Conservation (phyloP, 345 rosid genomes). For the Zanthoxylum bungeanum region DNA sequence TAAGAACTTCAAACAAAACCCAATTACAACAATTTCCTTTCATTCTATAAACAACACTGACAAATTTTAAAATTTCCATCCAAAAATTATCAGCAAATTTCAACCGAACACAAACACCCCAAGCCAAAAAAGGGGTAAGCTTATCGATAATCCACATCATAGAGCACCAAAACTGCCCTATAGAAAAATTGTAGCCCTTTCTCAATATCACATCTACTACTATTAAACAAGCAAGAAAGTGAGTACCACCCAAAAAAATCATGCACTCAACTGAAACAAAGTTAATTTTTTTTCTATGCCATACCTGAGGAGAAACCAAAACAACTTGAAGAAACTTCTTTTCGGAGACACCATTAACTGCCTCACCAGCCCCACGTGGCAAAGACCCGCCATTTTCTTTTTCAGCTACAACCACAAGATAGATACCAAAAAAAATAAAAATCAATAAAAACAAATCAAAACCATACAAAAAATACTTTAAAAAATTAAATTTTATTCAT, state of each 20-base stretch:
- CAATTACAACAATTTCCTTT: neutral
- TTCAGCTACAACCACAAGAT: slow-evolving; percentile 34
- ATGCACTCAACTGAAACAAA: neutral
- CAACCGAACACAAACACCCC: neutral
- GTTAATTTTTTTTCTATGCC: neutral
- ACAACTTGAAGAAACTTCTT: slow-evolving; percentile 80
- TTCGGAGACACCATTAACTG: slow-evolving; percentile 31
- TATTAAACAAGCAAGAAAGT: neutral
- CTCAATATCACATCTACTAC: neutral
- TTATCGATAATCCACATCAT: neutral
- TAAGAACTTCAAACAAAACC: neutral
- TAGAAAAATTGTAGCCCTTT: neutral
- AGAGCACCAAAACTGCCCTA: neutral
- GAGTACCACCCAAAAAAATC: neutral
- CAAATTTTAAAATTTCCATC: neutral
- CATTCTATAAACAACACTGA: neutral
- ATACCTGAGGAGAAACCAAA: slow-evolving; percentile 91
- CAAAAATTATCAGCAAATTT: neutral
- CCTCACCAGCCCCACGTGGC: slow-evolving; percentile 47
- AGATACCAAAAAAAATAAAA: no score
- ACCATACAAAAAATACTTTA: neutral
- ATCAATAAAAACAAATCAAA: neutral
- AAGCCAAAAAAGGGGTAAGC: neutral
- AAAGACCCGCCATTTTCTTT: slow-evolving; percentile 35
- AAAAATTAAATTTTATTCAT: neutral